A percentile compares a stretch with the other conserved stretches of the same genome.
These are phyloP conservation scores for Setaria italica DNA, from an alignment of 202 grass and related monocot genomes.

Conservation along the genomic window DNA sequence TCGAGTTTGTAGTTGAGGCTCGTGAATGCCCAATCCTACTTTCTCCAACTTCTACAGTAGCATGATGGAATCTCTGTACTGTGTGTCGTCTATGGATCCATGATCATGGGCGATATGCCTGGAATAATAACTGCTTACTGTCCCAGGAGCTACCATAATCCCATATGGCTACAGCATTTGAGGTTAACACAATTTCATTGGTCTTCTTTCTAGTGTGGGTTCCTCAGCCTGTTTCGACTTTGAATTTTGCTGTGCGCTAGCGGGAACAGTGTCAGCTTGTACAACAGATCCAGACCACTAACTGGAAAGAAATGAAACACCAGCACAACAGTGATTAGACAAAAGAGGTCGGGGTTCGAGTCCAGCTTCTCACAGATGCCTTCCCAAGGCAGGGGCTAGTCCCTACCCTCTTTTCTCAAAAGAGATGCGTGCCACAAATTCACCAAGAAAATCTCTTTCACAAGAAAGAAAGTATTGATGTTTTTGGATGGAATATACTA, in stretches of 20 bases:
- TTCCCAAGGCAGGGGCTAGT: not conserved
- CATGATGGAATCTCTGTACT: not conserved
- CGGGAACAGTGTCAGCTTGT: not conserved
- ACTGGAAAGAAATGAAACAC: not conserved
- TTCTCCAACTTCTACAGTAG: not conserved
- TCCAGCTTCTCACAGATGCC: not conserved
- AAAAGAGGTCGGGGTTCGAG: not conserved
- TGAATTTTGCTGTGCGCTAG: not conserved
- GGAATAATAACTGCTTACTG: not conserved
- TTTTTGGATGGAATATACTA: conserved; percentile 19
- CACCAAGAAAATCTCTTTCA: not conserved
- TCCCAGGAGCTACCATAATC: conserved; percentile 14
- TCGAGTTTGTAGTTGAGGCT: not conserved
- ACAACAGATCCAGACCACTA: not conserved
- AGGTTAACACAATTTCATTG: not conserved
- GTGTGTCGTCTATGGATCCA: conserved; percentile 14
- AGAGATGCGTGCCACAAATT: not conserved
- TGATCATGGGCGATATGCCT: not conserved
- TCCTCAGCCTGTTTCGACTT: not conserved
- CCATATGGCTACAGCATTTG: not conserved
- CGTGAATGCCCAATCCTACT: not conserved
- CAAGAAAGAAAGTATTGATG: not conserved
- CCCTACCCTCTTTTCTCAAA: not conserved
- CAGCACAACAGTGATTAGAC: not conserved
- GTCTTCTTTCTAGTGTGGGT: not conserved